Conservation (phyloP, 345 rosid genomes). For the Tarenaya hassleriana region DNA sequence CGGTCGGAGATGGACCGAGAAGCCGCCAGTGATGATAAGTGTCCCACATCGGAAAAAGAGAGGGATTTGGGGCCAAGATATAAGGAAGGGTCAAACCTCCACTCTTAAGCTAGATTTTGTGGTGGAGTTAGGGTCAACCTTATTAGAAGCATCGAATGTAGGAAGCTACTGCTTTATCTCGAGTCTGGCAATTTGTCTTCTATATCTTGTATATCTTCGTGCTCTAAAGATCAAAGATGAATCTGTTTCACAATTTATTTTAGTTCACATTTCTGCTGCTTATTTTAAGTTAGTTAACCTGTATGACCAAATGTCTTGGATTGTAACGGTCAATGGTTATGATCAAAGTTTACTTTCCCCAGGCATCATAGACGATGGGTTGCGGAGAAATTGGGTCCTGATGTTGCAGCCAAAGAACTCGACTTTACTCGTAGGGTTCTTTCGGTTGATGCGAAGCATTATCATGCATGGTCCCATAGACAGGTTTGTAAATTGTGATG, state of each 20-base stretch:
- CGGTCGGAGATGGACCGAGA: too few species aligned
- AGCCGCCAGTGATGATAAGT: too few species aligned
- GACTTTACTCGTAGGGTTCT: slow-evolving; percentile 57
- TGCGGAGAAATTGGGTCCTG: slow-evolving; percentile 76
- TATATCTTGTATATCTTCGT: not conserved
- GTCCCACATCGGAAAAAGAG: too few species aligned
- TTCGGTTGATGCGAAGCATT: slow-evolving; percentile 67
- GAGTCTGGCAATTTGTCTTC: not conserved
- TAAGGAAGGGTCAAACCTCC: too few species aligned
- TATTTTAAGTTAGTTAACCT: not conserved
- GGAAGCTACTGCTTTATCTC: not conserved
- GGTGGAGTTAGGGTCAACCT: too few species aligned
- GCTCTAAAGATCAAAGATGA: slow-evolving; percentile 1
- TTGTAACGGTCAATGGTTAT: slow-evolving; percentile 9
- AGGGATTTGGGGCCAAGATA: too few species aligned
- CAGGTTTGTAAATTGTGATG: slow-evolving; percentile 72
- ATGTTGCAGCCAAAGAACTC: slow-evolving; percentile 55
- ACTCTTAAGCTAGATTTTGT: too few species aligned
- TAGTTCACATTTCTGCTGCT: slow-evolving; percentile 1
- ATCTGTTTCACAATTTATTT: slow-evolving; percentile 8
- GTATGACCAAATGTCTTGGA: not conserved
- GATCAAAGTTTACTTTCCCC: not conserved
- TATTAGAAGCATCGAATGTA: not conserved
- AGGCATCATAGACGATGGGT: slow-evolving; percentile 99
- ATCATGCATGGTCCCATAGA: slow-evolving; percentile 96